Conservation (phyloP, 2,329 filamentous ascomycete species). For the Pestalotiopsis sp. region DNA sequence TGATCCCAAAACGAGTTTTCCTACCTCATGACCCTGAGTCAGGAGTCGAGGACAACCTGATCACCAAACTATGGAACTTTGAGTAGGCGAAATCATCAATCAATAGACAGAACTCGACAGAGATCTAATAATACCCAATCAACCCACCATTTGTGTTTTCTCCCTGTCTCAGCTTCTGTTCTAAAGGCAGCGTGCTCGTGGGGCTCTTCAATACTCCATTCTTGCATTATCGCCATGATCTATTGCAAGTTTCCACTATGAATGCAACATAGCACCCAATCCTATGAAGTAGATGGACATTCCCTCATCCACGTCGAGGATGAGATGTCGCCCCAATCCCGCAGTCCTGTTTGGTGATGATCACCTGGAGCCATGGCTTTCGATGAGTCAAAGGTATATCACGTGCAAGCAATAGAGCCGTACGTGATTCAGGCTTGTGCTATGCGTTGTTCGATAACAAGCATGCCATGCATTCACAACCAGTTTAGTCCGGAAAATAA, state of each 20-base stretch:
- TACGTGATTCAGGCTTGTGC: background rate
- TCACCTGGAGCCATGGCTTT: background rate
- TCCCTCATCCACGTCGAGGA: background rate
- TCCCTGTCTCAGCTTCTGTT: background rate
- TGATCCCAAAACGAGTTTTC: constrained; percentile 88
- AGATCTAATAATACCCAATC: background rate
- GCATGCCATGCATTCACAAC: background rate
- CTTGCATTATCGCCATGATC: background rate
- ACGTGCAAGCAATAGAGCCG: background rate
- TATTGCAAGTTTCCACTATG: background rate
- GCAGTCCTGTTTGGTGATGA: background rate
- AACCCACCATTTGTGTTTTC: background rate
- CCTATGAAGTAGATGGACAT: background rate
- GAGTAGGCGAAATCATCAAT: constrained; percentile 22
- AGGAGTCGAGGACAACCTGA: constrained; percentile 53
- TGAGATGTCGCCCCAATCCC: background rate
- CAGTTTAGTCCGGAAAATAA: background rate
- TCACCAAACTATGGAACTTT: constrained; percentile 67
- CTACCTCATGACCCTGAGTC: constrained; percentile 51
- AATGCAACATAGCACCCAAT: background rate
- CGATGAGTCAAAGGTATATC: background rate
- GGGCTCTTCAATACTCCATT: background rate
- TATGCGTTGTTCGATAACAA: constrained; percentile 7
- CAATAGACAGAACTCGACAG: background rate
- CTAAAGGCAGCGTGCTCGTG: background rate